Evolutionary conservation across 352 stramenopile species (phyloP).

Genomic region (Aphanomyces cochlioides): DNA sequence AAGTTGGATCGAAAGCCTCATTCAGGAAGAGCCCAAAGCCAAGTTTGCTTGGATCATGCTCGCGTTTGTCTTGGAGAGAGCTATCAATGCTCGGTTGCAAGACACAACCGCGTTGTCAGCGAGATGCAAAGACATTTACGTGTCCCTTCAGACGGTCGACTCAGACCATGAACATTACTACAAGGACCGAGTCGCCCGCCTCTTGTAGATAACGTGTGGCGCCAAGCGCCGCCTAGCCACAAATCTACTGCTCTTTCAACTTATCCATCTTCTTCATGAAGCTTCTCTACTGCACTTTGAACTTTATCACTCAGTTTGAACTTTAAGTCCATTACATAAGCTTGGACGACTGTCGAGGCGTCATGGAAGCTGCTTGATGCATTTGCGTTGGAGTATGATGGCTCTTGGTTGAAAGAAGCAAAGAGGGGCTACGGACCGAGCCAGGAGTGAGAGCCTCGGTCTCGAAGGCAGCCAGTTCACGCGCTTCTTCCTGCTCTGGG

Average conservation of each 20-base stretch:
- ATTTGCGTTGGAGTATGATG: constrained; percentile 27
- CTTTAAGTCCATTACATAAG: too few species aligned
- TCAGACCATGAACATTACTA: constrained; percentile 62
- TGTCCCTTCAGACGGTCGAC: constrained; percentile 46
- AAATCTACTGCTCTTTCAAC: too few species aligned
- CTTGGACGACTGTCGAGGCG: not conserved
- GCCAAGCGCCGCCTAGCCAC: too few species aligned
- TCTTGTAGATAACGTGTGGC: too few species aligned
- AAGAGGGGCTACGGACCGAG: constrained; percentile 9
- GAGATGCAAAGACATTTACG: constrained; percentile 45
- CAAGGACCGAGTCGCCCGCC: constrained; percentile 31
- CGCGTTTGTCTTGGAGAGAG: constrained; percentile 18
- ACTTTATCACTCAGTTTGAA: too few species aligned
- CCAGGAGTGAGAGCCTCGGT: constrained; percentile 27
- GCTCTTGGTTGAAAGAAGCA: not conserved
- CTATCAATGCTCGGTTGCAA: constrained; percentile 26
- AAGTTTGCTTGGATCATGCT: constrained; percentile 64
- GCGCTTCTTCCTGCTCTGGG: constrained; percentile 20
- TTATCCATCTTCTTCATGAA: too few species aligned
- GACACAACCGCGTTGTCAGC: not conserved
- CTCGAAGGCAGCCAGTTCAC: constrained; percentile 18
- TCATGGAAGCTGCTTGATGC: constrained; percentile 23
- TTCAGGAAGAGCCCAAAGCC: constrained; percentile 68
- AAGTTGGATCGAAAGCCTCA: constrained; percentile 75
- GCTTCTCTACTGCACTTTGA: too few species aligned